These are phyloP conservation scores for Cercophora samala DNA, from an alignment of 495 filamentous ascomycete species.

Conservation along the genomic window DNA sequence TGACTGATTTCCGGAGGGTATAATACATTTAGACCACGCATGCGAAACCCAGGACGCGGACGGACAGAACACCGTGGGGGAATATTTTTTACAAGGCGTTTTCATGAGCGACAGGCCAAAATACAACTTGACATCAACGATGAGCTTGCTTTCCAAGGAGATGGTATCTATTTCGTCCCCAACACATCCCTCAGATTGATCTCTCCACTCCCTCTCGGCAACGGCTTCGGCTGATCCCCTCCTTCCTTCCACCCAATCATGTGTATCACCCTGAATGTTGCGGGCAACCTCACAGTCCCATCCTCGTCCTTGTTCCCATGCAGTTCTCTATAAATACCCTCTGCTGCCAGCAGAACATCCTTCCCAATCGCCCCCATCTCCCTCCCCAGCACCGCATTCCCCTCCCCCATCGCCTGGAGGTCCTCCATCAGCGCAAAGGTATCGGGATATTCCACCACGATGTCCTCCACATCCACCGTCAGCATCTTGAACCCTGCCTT, in stretches of 20 bases:
- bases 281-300: conserved; percentile 60
- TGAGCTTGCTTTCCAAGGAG: not conserved
- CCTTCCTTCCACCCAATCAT: conserved; percentile 99
- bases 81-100: conserved; percentile 5
- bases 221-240: conserved; percentile 68
- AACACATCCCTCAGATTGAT: conserved; percentile 79
- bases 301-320: conserved; percentile 67
- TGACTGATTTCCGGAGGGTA: conserved; percentile 89
- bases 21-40: conserved; percentile 35
- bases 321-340: conserved; percentile 82
- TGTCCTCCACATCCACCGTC: conserved; percentile 96
- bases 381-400: conserved; percentile 77
- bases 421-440: conserved; percentile 89
- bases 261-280: conserved; percentile 88
- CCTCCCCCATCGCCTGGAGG: conserved; percentile 91
- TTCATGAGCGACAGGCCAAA: conserved; percentile 1
- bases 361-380: conserved; percentile 69
- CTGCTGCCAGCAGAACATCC: conserved; percentile 83
- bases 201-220: conserved; percentile 77
- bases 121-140: not conserved
- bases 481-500: conserved; percentile 91
- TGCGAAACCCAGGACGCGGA: not conserved
- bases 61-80: conserved; percentile 6
- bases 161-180: conserved; percentile 39
- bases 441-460: conserved; percentile 93